Evolutionary conservation across 2,329 filamentous ascomycete genomes (phyloP).

Genomic region (Aspergillus sp.): DNA sequence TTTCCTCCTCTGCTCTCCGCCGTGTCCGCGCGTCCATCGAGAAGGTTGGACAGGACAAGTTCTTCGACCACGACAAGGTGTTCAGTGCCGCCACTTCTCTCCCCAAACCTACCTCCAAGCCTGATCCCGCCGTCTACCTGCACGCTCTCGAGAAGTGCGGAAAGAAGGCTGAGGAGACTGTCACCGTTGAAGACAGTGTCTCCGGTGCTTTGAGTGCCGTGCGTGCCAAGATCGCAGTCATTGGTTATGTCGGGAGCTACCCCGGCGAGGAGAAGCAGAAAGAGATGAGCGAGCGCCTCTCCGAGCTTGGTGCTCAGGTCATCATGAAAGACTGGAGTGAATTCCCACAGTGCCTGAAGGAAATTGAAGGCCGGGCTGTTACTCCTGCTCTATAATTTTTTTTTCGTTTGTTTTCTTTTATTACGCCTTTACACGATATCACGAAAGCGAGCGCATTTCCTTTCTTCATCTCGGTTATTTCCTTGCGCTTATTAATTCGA

Average conservation of each 20-base stretch:
- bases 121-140: slow-evolving; percentile 84
- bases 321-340: slow-evolving; percentile 57
- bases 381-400: slow-evolving; percentile 1
- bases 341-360: slow-evolving; percentile 43
- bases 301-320: slow-evolving; percentile 60
- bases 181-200: slow-evolving; percentile 87
- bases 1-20: slow-evolving; percentile 75
- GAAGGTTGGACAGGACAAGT: slow-evolving; percentile 76
- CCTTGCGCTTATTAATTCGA: neutral
- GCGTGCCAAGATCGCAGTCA: slow-evolving; percentile 74
- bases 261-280: slow-evolving; percentile 57
- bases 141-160: slow-evolving; percentile 72
- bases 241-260: slow-evolving; percentile 85
- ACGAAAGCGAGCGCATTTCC: slow-evolving; percentile 33
- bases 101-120: slow-evolving; percentile 79
- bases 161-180: slow-evolving; percentile 67
- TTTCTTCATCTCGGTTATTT: slow-evolving; percentile 7
- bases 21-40: slow-evolving; percentile 75
- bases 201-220: slow-evolving; percentile 76
- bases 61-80: slow-evolving; percentile 71
- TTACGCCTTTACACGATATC: slow-evolving; percentile 24
- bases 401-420: neutral
- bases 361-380: slow-evolving; percentile 37
- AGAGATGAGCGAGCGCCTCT: slow-evolving; percentile 64
- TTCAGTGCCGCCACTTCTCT: slow-evolving; percentile 82